A percentile compares a stretch with the other conserved stretches of the same genome.
phyloP scores from a whole-genome alignment of 208 protist genomes.

The Leishmania tropica region DNA sequence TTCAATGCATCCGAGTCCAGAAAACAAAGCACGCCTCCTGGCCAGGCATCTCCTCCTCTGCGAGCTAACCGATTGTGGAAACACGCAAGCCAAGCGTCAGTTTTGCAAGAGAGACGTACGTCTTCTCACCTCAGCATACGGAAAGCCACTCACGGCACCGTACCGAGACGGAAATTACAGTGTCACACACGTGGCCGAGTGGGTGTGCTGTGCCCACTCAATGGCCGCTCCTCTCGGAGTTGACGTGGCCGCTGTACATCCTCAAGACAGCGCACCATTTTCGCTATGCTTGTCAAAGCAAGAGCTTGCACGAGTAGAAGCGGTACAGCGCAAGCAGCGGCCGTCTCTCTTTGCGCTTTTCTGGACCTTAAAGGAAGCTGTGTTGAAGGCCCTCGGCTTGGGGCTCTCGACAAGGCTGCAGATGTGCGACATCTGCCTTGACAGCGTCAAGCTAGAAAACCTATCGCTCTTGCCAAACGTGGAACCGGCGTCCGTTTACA shows the following conservation, averaged over 20 bases:
- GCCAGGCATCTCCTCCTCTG: constrained; percentile 18
- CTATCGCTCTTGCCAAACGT: background rate
- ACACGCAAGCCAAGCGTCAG: background rate
- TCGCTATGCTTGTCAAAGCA: background rate
- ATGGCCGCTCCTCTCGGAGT: constrained; percentile 16
- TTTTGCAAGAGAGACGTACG: constrained; percentile 4
- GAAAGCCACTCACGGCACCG: constrained; percentile 14
- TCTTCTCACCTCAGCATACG: constrained; percentile 1
- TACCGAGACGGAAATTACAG: constrained; percentile 17
- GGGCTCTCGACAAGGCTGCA: constrained; percentile 22
- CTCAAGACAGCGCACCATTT: background rate
- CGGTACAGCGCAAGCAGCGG: background rate
- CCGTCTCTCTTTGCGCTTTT: constrained; percentile 16
- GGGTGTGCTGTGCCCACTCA: constrained; percentile 24
- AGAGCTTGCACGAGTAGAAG: constrained; percentile 3
- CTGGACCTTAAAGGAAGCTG: constrained; percentile 43
- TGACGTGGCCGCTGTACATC: constrained; percentile 21
- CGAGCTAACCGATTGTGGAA: background rate
- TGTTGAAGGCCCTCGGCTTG: constrained; percentile 43
- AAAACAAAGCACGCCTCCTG: constrained; percentile 14
- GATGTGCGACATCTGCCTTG: constrained; percentile 15
- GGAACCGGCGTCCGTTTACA: background rate
- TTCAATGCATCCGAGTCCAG: background rate
- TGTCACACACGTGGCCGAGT: constrained; percentile 31
- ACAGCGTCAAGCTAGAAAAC: background rate